Evolutionary conservation across 371 early-diverging fungal species (phyloP).

Genomic region (Rhizopus stolonifer): DNA sequence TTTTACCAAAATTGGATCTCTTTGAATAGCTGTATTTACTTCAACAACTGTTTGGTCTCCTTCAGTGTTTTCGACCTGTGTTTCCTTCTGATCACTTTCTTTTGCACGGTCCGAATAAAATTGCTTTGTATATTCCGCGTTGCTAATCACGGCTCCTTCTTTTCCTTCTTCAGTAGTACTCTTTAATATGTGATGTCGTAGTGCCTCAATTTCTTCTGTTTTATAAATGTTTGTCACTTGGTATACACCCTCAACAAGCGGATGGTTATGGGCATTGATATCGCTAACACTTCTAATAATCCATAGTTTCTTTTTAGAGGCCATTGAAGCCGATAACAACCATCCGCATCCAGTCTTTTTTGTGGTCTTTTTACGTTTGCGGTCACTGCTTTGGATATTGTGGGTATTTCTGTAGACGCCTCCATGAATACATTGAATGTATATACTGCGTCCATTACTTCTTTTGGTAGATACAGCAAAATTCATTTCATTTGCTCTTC

Average conservation of each 20-base stretch:
- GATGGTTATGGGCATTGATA: neutral
- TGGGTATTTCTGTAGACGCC: neutral
- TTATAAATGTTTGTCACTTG: neutral
- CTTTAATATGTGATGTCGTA: no score
- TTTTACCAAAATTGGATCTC: no score
- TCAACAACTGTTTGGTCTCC: no score
- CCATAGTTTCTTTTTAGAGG: neutral
- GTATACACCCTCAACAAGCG: neutral
- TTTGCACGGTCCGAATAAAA: no score
- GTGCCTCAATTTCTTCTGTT: no score
- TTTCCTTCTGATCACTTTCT: no score
- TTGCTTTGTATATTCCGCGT: no score
- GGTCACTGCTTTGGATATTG: neutral
- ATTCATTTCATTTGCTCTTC: neutral
- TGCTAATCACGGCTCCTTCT: no score
- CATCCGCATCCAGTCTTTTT: neutral
- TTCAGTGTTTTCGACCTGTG: no score
- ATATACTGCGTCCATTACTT: neutral
- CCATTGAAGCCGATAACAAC: neutral
- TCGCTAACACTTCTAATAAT: neutral
- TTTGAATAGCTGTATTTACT: no score
- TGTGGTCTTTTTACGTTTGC: neutral
- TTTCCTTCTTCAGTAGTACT: no score
- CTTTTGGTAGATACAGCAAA: constrained; percentile 1
- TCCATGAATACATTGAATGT: neutral